phyloP scores from a whole-genome alignment of 345 rosid species.

The Trapa incisa region DNA sequence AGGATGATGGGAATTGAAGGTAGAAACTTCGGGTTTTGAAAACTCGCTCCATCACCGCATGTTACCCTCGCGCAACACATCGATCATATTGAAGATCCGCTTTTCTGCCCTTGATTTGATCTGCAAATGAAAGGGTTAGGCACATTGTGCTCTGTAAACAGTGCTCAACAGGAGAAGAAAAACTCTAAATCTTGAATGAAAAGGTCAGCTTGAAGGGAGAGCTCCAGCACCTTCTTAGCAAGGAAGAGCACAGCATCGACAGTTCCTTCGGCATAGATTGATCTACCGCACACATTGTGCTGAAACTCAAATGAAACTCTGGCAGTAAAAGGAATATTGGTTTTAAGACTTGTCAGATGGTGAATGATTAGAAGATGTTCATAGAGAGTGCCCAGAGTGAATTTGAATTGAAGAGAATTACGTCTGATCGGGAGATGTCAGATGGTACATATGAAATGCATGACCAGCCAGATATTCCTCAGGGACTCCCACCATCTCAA shows the following conservation, averaged over 20 bases:
- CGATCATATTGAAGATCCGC: constrained; percentile 71
- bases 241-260: constrained; percentile 80
- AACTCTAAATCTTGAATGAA: neutral
- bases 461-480: constrained; percentile 80
- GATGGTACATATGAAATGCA: constrained; percentile 84
- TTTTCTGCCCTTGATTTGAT: constrained; percentile 55
- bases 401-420: constrained; percentile 16
- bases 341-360: neutral
- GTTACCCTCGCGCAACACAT: constrained; percentile 33
- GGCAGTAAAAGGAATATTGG: constrained; percentile 8
- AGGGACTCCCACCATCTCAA: constrained; percentile 85
- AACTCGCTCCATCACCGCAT: constrained; percentile 2
- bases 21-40: neutral
- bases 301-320: constrained; percentile 95
- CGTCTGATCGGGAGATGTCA: constrained; percentile 86
- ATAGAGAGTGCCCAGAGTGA: neutral
- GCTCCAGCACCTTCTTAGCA: constrained; percentile 60
- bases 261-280: constrained; percentile 90
- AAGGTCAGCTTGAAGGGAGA: neutral
- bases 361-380: neutral
- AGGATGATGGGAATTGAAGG: neutral
- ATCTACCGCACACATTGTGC: constrained; percentile 93
- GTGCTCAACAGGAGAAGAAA: neutral
- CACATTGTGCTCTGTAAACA: neutral
- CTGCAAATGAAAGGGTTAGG: constrained; percentile 18